Evolutionary conservation across 495 filamentous ascomycete genomes (phyloP).

Genomic region (Elaphomyces granulatus): DNA sequence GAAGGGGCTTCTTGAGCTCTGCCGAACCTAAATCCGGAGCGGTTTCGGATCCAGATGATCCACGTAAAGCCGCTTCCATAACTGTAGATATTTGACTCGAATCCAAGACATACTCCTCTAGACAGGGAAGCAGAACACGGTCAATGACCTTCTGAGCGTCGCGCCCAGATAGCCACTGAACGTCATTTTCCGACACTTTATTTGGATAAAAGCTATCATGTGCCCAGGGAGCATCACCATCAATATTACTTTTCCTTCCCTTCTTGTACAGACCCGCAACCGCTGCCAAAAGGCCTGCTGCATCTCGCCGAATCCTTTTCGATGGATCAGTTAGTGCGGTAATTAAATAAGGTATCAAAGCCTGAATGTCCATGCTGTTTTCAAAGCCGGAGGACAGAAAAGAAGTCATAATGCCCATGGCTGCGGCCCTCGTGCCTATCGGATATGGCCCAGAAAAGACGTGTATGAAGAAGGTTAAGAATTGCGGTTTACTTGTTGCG

Average conservation of each 20-base stretch:
- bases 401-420: constrained; percentile 44
- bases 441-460: constrained; percentile 62
- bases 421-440: constrained; percentile 47
- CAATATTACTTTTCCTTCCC: constrained; percentile 26
- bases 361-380: constrained; percentile 52
- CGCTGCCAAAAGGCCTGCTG: constrained; percentile 44
- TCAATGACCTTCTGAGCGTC: constrained; percentile 45
- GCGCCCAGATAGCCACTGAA: constrained; percentile 45
- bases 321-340: constrained; percentile 59
- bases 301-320: constrained; percentile 56
- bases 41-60: constrained; percentile 19
- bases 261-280: constrained; percentile 35
- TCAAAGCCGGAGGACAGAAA: constrained; percentile 36
- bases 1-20: constrained; percentile 50
- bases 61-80: constrained; percentile 42
- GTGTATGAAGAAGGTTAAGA: constrained; percentile 60
- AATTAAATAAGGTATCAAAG: constrained; percentile 61
- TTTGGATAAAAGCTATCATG: constrained; percentile 42
- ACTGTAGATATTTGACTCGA: constrained; percentile 43
- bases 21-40: constrained; percentile 21
- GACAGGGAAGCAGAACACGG: constrained; percentile 46
- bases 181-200: constrained; percentile 28
- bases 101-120: constrained; percentile 79
- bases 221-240: constrained; percentile 30
- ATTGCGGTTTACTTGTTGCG: constrained; percentile 46